Percentiles rank a stretch among this genome's conserved stretches.
These are phyloP conservation scores for Mucor saturninus DNA, from an alignment of 371 early-diverging fungal genomes.

Conservation along the genomic window DNA sequence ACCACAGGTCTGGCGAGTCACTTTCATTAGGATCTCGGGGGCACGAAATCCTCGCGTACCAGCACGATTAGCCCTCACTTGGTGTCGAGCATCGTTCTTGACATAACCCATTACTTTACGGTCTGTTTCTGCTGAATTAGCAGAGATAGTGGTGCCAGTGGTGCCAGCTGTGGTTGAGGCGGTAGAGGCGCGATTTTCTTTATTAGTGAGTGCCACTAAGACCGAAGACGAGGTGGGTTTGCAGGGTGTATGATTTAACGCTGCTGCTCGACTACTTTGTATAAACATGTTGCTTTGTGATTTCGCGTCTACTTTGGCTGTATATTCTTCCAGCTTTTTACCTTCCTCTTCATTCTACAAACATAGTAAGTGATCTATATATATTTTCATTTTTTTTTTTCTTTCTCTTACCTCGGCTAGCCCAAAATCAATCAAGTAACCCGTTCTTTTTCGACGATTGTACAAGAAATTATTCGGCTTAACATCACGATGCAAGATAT, in stretches of 20 bases:
- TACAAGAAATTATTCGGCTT: constrained; percentile 98
- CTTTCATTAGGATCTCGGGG: constrained; percentile 95
- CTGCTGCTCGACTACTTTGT: not conserved
- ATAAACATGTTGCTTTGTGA: constrained; percentile 1
- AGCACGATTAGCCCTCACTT: constrained; percentile 88
- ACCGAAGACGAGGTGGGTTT: not conserved
- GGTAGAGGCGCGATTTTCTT: constrained; percentile 5
- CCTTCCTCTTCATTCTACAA: constrained; percentile 27
- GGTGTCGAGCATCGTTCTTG: constrained; percentile 61
- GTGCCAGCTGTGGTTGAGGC: not conserved
- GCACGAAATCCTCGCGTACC: constrained; percentile 99
- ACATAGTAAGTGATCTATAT: not conserved
- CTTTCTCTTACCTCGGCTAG: constrained; percentile 78
- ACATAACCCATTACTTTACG: constrained; percentile 23
- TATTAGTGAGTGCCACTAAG: constrained; percentile 9
- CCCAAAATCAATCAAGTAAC: constrained; percentile 97
- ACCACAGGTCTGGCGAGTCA: constrained; percentile 85
- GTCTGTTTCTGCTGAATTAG: not conserved
- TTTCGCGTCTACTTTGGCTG: not conserved
- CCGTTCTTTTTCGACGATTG: constrained; percentile 67
- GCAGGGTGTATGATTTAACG: not conserved
- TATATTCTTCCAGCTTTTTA: constrained; percentile 11
- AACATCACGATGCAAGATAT: constrained; percentile 92
- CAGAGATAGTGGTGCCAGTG: not conserved
- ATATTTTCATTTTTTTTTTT: not conserved